Base-by-base conservation (phyloP, 2,329 filamentous ascomycete species). In the Phaeosphaeria sp. region DNA sequence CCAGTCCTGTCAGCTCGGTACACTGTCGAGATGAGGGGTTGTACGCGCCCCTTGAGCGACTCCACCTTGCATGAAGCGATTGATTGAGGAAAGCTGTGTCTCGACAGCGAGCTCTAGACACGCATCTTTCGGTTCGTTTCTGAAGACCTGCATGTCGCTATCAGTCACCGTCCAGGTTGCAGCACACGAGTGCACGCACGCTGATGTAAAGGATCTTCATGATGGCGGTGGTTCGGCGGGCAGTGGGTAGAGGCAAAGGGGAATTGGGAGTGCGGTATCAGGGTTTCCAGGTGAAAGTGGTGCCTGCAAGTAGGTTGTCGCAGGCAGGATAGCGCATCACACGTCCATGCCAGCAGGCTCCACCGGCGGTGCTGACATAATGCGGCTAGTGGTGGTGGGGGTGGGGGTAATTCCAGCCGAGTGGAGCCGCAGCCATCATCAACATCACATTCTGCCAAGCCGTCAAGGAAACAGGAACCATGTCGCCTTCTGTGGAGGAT, bases 191-290 rank as follows among this genome's bases (percentile, higher is more conserved):
- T 61, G 68, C 52, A 75, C 88, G 64, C 88, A 95, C 92, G 71
- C 91, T 92, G 75, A 96, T 92, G 80, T 95, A 95, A 79, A 90
- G 85, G 78, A 95, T 82, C 87, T 93, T 94, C 91, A 94, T 94
- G 75, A 71, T 79, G 75, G 49, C 58, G 56, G 50, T 20, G n/a
- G 23, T 22, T 23, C 6, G 20, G n/a, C 30, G 15, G 30, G 11
- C 30, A 18, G 43, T 3, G 41, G 7, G 11, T 23, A 15, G 0
- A 44, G 21, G 46, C 23, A 5, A 52, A 21, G 21, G 13, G 22
- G 23, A 4, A 18, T n/a, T 36, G 36, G 23, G 44, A 44, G 43
- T 39, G 15, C 13, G 15, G 15, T 5, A 17, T n/a, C 4, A 15
- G 5, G 36, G 7, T 39, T 5, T 39, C 1, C 2, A 39, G 30